Conservation (phyloP, 495 filamentous ascomycete genomes). For the Cercophora newfieldiana region DNA sequence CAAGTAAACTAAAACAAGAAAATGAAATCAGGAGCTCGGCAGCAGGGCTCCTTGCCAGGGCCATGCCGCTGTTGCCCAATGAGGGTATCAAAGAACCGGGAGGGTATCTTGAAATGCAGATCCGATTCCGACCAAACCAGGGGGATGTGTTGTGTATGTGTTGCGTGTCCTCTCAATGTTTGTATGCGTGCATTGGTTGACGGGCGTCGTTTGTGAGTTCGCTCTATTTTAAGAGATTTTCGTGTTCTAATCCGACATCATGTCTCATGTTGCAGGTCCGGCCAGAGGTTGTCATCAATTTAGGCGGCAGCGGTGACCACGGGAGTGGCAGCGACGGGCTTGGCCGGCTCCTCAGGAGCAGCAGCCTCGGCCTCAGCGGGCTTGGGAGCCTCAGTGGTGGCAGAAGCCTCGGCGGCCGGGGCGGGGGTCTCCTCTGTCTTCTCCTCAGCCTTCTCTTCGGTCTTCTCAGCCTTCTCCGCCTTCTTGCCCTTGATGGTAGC, state of each 20-base stretch:
- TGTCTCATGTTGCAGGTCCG: conserved; percentile 19
- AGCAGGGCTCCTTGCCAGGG: neutral
- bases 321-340: conserved; percentile 41
- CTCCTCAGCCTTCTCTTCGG: conserved; percentile 31
- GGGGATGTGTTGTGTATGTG: conserved; percentile 27
- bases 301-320: conserved; percentile 52
- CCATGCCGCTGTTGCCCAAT: conserved; percentile 11
- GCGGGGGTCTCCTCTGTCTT: conserved; percentile 55
- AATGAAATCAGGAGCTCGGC: conserved; percentile 13
- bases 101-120: conserved; percentile 60
- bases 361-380: conserved; percentile 49
- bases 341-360: conserved; percentile 45
- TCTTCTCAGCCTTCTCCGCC: conserved; percentile 35
- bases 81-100: conserved; percentile 51
- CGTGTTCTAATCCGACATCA: conserved; percentile 19
- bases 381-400: conserved; percentile 41
- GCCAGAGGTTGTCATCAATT: conserved; percentile 14
- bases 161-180: conserved; percentile 24
- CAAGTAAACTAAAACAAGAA: conserved; percentile 8
- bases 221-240: conserved; percentile 32
- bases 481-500: conserved; percentile 51
- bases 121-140: conserved; percentile 51
- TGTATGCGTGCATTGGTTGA: conserved; percentile 19
- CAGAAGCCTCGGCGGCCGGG: conserved; percentile 53
- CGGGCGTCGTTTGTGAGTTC: conserved; percentile 26